These are phyloP conservation scores for Plectosphaerella plurivora DNA, from an alignment of 2,329 filamentous ascomycete species.

Conservation along the genomic window DNA sequence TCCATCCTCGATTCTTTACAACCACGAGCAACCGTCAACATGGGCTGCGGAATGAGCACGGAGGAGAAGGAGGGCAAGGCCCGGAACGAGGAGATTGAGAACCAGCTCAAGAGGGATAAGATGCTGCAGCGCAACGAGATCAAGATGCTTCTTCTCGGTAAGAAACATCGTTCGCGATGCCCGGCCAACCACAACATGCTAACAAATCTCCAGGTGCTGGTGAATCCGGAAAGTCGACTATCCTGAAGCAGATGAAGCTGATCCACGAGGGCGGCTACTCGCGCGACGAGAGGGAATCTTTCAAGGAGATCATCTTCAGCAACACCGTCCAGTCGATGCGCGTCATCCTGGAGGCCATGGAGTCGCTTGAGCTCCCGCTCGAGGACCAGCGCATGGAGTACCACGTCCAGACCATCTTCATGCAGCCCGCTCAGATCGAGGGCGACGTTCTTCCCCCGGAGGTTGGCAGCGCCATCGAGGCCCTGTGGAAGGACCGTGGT, in stretches of 20 bases:
- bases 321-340: slow-evolving; percentile 68
- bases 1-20: background rate
- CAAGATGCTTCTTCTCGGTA: slow-evolving; percentile 99
- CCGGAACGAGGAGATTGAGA: slow-evolving; percentile 99
- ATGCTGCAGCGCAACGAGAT: slow-evolving; percentile 99
- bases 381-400: slow-evolving; percentile 93
- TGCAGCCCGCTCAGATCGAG: slow-evolving; percentile 96
- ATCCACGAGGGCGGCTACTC: slow-evolving; percentile 99
- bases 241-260: slow-evolving; percentile 97
- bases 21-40: slow-evolving; percentile 52
- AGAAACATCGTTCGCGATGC: no score
- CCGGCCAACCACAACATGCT: background rate
- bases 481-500: slow-evolving; percentile 87
- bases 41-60: slow-evolving; percentile 99
- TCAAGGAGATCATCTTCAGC: slow-evolving; percentile 69
- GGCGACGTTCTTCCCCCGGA: slow-evolving; percentile 91
- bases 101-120: slow-evolving; percentile 96
- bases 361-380: slow-evolving; percentile 71
- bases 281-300: slow-evolving; percentile 71
- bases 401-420: slow-evolving; percentile 97
- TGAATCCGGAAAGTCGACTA: slow-evolving; percentile 95
- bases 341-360: slow-evolving; percentile 66
- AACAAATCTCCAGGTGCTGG: slow-evolving; percentile 67
- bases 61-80: slow-evolving; percentile 99
- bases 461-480: slow-evolving; percentile 88